Evolutionary conservation across 768 basidiomycete genomes (phyloP).

Genomic region (Tricholoma matsutake): DNA sequence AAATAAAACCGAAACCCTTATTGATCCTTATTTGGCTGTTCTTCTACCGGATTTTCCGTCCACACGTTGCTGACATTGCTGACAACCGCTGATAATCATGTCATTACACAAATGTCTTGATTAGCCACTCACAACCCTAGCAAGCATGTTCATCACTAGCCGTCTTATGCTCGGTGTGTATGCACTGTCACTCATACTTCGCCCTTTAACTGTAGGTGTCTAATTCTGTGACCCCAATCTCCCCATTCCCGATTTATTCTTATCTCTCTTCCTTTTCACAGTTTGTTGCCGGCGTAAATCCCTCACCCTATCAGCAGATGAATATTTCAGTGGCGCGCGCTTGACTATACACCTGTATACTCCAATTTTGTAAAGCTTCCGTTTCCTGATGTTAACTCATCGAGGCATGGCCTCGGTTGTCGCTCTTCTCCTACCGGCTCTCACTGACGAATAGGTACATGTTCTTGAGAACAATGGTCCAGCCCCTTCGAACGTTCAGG

Average conservation of each 20-base stretch:
- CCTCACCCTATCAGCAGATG: constrained; percentile 2
- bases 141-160: too few relatives aligned
- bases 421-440: too few relatives aligned
- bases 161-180: background rate
- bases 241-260: constrained; percentile 7
- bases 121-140: background rate
- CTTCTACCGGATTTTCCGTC: background rate
- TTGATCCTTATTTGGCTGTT: constrained; percentile 15
- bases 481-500: too few relatives aligned
- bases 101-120: too few relatives aligned
- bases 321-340: background rate
- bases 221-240: background rate
- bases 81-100: too few relatives aligned
- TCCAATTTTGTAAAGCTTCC: background rate
- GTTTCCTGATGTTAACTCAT: background rate
- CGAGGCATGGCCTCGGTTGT: background rate
- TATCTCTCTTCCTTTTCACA: constrained; percentile 2
- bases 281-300: constrained; percentile 18
- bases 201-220: background rate
- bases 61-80: too few relatives aligned
- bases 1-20: constrained; percentile 8
- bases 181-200: background rate
- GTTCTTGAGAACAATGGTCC: too few relatives aligned
- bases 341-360: background rate
- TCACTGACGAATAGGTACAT: background rate